Base-by-base conservation (phyloP, 352 stramenopile species). In the Paralagenidium karlingii region DNA sequence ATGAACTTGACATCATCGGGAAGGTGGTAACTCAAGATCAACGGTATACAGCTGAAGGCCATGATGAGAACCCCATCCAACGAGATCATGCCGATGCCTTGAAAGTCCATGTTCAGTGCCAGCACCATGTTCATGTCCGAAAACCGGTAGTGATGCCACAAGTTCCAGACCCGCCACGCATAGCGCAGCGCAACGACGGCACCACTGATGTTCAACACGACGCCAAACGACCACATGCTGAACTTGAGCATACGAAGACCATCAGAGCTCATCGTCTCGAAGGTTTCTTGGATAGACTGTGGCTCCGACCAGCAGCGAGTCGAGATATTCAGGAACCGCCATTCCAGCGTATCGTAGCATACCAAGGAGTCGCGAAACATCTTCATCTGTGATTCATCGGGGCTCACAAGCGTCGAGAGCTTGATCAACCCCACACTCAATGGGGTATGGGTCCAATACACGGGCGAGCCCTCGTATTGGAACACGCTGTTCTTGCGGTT, bases 161-260 rank as follows among this genome's bases (percentile, higher is more conserved):
- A 49, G 13, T 26, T 22, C 15, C 49, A 40, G 19, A 67, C 42
- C 3, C 57, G 45, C 30, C 28, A 47, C 3, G 53, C 26, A 32
- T 58, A 67, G 5, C 41, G 34, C 1, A 48, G 5, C 7, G 57
- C 53, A 25, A 67, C 53, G 33, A 50, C 48, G 5, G 50, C 9
- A 3, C 49, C 53, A 25, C 63, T 63, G 10, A 34, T 24, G 27
- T 67, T 67, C 25, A 67, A 50, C 21, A 63, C 57, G 19, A 60
- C 40, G 7, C 53, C 60, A 36, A 60, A 61, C n/a, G 53, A 60
- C 57, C 57, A 67, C 37, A 58, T 63, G 34, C 57, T 63, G 42
- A 52, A 67, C 9, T 58, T 47, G 28, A 67, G 32, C 32, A 53
- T 53, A 9, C 46, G 49, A n/a, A 67, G 36, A 2, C 51, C 30